Base-by-base conservation (phyloP, 2,329 filamentous ascomycete genomes). In the Fusarium nodosum region DNA sequence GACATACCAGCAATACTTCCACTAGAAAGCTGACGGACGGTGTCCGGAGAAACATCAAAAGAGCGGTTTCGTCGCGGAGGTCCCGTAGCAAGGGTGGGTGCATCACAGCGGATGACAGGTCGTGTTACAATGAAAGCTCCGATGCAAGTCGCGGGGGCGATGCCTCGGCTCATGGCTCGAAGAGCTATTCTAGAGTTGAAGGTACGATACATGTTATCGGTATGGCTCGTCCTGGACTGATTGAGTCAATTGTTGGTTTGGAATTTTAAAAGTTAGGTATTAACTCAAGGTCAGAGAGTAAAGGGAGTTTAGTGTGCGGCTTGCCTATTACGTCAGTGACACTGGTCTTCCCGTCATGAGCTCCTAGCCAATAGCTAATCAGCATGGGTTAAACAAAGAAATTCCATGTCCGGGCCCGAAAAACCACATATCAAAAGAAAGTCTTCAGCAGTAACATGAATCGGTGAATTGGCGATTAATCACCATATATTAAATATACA, bases 1-100 rank as follows among this genome's bases (percentile, higher is more conserved):
- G 33, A 73, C 77, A 16, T 67, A 87, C 85, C 86, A 24, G 82
- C 69, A n/a, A 88, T 62, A 66, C 86, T 87, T 5, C 86, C 86
- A 22, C 83, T 81, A 2, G 85, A 86, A n/a, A 88, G 73, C 76
- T 88, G 84, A 58, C 78, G 80, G 53, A 85, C 79, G 7, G 82
- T 69, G 8, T 77, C 71, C 4, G 77, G 71, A 4, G 77, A 75
- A 11, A 77, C 41, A 34, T 74, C 71, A 6, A 72, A 34, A 30
- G 59, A 55, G 20, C 64, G 44, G 10, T 31, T 56, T 56, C 63
- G 64, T 28, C 61, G 69, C 50, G 58, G 64, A 41, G 67, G 59
- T 42, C 63, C 56, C 24, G 64, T 62, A 34, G 62, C 57, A 56
- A 67, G 47, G 33, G 70, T 44, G 77, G 61, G 68, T 51, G 75